Evolutionary conservation across 208 protist genomes (phyloP).

Genomic region (Entamoeba dispar): DNA sequence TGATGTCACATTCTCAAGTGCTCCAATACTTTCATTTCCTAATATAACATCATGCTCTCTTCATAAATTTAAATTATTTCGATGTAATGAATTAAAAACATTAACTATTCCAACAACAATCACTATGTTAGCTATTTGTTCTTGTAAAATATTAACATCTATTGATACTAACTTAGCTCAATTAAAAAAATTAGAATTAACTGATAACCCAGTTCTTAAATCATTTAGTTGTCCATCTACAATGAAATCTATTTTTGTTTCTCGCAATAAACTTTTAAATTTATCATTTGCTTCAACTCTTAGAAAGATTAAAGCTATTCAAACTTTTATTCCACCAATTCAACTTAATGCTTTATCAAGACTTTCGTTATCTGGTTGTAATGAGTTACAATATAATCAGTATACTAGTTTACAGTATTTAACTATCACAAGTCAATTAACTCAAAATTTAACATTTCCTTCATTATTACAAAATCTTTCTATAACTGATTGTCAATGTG

Average conservation of each 20-base stretch:
- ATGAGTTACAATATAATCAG: not conserved
- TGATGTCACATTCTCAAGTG: not conserved
- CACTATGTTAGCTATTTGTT: not conserved
- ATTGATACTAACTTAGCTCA: not conserved
- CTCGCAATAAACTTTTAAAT: not conserved
- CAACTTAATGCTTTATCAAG: not conserved
- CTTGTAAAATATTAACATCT: not conserved
- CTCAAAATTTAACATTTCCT: not conserved
- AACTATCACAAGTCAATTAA: not conserved
- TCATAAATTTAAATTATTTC: not conserved
- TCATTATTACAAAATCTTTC: not conserved
- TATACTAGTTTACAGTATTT: not conserved
- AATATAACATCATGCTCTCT: not conserved
- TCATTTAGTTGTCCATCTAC: not conserved
- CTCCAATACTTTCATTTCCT: not conserved
- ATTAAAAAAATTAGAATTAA: not conserved
- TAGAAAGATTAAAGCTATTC: not conserved
- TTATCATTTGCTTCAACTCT: not conserved
- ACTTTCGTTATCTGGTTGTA: not conserved
- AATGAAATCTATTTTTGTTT: not conserved
- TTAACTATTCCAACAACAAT: not conserved
- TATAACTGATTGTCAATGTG: not conserved
- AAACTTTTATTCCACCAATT: not conserved
- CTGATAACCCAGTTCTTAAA: not conserved
- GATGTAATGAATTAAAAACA: not conserved